Conservation (phyloP, 768 basidiomycete species). For the Hysterangium stoloniferum region DNA sequence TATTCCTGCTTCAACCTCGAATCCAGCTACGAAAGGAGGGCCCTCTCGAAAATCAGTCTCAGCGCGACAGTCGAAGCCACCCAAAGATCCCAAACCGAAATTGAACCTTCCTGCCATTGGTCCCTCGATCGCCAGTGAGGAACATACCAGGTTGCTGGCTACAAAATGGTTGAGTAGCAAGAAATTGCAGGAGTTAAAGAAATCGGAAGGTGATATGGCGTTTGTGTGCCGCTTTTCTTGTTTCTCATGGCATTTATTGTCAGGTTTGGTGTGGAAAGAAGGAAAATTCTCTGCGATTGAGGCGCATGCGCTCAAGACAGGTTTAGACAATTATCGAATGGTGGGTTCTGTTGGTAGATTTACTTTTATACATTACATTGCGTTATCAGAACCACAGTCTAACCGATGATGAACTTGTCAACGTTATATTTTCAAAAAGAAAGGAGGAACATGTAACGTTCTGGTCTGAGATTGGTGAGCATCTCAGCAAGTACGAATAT, state of each 20-base stretch:
- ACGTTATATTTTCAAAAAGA: constrained; percentile 62
- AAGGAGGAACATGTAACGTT: constrained; percentile 54
- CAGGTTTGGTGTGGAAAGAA: constrained; percentile 81
- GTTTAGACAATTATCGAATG: constrained; percentile 54
- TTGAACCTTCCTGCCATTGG: constrained; percentile 15
- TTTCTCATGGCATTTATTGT: background rate
- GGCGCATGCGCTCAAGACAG: constrained; percentile 53
- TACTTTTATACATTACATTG: background rate
- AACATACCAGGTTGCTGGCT: constrained; percentile 62
- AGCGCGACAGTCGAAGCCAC: constrained; percentile 5
- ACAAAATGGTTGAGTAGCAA: constrained; percentile 71
- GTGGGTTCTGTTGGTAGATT: constrained; percentile 32
- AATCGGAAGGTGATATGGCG: constrained; percentile 47
- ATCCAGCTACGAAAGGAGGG: constrained; percentile 34
- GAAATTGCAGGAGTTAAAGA: constrained; percentile 62
- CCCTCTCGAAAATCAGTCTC: background rate
- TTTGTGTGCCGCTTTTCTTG: background rate
- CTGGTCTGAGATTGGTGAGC: constrained; percentile 75
- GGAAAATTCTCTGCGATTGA: constrained; percentile 82
- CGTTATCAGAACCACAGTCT: constrained; percentile 41
- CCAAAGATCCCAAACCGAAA: background rate
- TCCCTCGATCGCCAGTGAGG: constrained; percentile 35
- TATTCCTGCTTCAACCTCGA: constrained; percentile 22
- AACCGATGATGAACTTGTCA: constrained; percentile 44
- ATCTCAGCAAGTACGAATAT: background rate